phyloP scores from a whole-genome alignment of 768 basidiomycete genomes.

The Neoboletus brunneissimus region DNA sequence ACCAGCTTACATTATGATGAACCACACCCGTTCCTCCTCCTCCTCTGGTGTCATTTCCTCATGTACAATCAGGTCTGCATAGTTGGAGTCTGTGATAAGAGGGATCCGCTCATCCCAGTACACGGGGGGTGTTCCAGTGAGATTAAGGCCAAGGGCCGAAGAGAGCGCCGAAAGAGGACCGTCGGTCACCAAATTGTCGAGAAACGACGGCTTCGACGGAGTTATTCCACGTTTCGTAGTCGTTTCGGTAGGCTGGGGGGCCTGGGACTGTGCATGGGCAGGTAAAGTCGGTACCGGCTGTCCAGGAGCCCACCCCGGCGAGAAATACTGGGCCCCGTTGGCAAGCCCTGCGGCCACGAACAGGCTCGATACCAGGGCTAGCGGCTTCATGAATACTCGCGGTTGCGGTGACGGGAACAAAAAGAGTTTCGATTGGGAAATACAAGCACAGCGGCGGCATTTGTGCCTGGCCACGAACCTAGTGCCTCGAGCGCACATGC shows the following conservation, averaged over 20 bases:
- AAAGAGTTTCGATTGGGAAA: not conserved
- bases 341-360: slow-evolving; percentile 17
- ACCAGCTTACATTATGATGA: slow-evolving; percentile 65
- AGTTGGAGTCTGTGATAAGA: slow-evolving; percentile 82
- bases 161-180: slow-evolving; percentile 56
- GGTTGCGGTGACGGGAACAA: not conserved
- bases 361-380: slow-evolving; percentile 36
- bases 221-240: slow-evolving; percentile 21
- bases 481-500: not conserved
- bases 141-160: slow-evolving; percentile 62
- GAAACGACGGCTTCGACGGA: slow-evolving; percentile 22
- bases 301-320: slow-evolving; percentile 78
- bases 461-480: not conserved
- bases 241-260: slow-evolving; percentile 24
- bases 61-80: slow-evolving; percentile 64
- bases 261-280: slow-evolving; percentile 13
- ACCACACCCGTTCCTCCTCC: slow-evolving; percentile 70
- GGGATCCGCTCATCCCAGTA: slow-evolving; percentile 73
- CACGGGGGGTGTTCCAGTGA: slow-evolving; percentile 48
- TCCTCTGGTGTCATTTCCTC: slow-evolving; percentile 65
- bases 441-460: not conserved
- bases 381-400: slow-evolving; percentile 46
- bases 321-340: slow-evolving; percentile 71
- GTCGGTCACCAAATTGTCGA: slow-evolving; percentile 43
- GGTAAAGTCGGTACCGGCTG: slow-evolving; percentile 45